A percentile compares a stretch with the other conserved stretches of the same genome.
These are phyloP conservation scores for Thecaphora thlaspeos DNA, from an alignment of 1,284 basidiomycete genomes.

Conservation along the genomic window DNA sequence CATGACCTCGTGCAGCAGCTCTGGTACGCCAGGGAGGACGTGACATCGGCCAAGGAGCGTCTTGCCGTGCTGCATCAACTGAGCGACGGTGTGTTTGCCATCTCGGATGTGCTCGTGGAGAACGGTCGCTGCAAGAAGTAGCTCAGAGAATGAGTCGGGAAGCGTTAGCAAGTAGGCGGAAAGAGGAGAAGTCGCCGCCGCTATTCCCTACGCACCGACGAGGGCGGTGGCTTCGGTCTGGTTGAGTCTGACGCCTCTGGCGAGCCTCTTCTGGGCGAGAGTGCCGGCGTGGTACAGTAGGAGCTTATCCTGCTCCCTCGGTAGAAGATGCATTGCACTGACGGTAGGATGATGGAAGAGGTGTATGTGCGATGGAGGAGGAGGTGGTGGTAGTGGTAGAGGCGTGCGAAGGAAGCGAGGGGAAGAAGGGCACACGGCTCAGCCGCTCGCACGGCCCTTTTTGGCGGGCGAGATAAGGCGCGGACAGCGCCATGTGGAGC, in stretches of 20 bases:
- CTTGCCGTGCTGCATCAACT: slow-evolving; percentile 76
- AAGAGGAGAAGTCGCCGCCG: not conserved
- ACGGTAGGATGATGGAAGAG: not conserved
- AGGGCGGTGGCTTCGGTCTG: slow-evolving; percentile 83
- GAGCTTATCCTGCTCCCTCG: slow-evolving; percentile 54
- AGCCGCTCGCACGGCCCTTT: no score
- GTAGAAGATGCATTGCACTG: slow-evolving; percentile 54
- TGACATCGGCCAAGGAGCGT: slow-evolving; percentile 82
- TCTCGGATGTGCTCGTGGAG: slow-evolving; percentile 94
- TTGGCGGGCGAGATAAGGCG: no score
- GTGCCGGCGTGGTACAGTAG: slow-evolving; percentile 54
- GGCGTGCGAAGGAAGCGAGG: no score
- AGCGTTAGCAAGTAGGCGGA: no score
- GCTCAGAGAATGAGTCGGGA: not conserved
- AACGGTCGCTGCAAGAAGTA: slow-evolving; percentile 63
- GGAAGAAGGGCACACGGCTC: no score
- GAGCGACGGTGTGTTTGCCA: slow-evolving; percentile 80
- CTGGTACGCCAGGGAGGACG: slow-evolving; percentile 70
- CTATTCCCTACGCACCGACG: slow-evolving; percentile 62
- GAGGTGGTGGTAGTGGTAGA: not conserved
- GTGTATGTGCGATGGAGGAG: not conserved
- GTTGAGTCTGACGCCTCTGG: slow-evolving; percentile 83
- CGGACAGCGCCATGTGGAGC: no score
- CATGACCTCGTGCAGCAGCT: slow-evolving; percentile 57
- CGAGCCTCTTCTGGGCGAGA: slow-evolving; percentile 89